These are phyloP conservation scores for Kodamaea plutei DNA, from an alignment of 1,139 yeast species.

Conservation along the genomic window DNA sequence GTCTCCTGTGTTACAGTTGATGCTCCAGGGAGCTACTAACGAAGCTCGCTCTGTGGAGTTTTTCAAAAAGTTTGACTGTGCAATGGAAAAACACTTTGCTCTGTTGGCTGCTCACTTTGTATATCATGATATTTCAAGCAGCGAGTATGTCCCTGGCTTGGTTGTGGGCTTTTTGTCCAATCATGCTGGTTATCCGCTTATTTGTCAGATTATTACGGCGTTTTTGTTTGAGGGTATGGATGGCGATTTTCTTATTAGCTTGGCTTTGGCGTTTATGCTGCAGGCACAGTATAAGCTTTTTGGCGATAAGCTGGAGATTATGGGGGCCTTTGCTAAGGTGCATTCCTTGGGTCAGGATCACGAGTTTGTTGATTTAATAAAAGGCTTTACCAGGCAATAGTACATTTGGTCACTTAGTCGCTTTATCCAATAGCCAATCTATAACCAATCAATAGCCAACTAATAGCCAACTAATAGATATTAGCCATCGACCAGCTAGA, in stretches of 20 bases:
- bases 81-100: slow-evolving; percentile 34
- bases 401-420: no score
- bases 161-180: slow-evolving; percentile 20
- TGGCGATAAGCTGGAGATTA: slow-evolving; percentile 46
- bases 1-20: slow-evolving; percentile 27
- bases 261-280: slow-evolving; percentile 45
- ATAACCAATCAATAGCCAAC: no score
- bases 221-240: slow-evolving; percentile 52
- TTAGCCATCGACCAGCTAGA: no score
- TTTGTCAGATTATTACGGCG: slow-evolving; percentile 46
- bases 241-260: slow-evolving; percentile 46
- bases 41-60: slow-evolving; percentile 34
- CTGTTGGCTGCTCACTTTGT: slow-evolving; percentile 49
- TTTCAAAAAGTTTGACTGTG: slow-evolving; percentile 32
- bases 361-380: slow-evolving; percentile 35
- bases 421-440: no score
- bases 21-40: slow-evolving; percentile 13
- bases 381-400: background rate
- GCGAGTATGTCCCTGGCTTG: slow-evolving; percentile 23
- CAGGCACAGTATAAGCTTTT: slow-evolving; percentile 49
- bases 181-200: slow-evolving; percentile 23
- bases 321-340: slow-evolving; percentile 28
- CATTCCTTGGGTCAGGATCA: slow-evolving; percentile 43
- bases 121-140: slow-evolving; percentile 29
- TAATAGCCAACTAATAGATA: no score